A percentile compares a stretch with the other conserved stretches of the same genome.
These are phyloP conservation scores for Anthracocystis walkeri DNA, from an alignment of 1,284 basidiomycete species.

Conservation along the genomic window DNA sequence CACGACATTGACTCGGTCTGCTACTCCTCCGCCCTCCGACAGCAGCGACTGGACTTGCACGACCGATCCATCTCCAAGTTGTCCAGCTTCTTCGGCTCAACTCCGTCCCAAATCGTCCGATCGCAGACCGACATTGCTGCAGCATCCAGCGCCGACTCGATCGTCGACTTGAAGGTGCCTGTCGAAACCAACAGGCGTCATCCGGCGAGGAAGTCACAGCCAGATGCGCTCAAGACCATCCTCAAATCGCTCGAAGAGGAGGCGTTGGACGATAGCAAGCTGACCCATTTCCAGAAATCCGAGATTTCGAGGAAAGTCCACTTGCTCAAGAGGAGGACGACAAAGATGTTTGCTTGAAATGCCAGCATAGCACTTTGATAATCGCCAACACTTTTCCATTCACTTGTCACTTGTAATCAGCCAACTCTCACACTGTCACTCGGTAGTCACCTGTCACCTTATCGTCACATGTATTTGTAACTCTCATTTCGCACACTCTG, in stretches of 20 bases:
- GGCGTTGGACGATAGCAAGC: slow-evolving; percentile 33
- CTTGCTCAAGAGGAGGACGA: slow-evolving; percentile 32
- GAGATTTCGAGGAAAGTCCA: slow-evolving; percentile 40
- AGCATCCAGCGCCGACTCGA: slow-evolving; percentile 8
- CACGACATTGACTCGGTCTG: slow-evolving; percentile 8
- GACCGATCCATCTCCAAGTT: slow-evolving; percentile 46
- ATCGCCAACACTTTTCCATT: too few species aligned
- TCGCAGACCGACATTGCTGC: slow-evolving; percentile 20
- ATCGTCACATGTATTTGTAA: too few species aligned
- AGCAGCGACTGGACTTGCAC: slow-evolving; percentile 11
- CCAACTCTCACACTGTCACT: too few species aligned
- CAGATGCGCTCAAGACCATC: slow-evolving; percentile 33
- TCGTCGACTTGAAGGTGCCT: not conserved
- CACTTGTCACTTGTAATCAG: too few species aligned
- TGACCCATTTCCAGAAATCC: slow-evolving; percentile 37
- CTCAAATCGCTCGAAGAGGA: slow-evolving; percentile 39
- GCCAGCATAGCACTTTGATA: not conserved
- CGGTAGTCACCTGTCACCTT: too few species aligned
- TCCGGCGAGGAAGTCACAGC: slow-evolving; percentile 5
- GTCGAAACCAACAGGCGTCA: not conserved
- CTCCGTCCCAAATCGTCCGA: slow-evolving; percentile 39
- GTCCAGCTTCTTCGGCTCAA: slow-evolving; percentile 46
- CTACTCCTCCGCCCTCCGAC: slow-evolving; percentile 14
- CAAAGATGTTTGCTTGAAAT: slow-evolving; percentile 30
- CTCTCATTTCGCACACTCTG: too few species aligned